These are phyloP conservation scores for Entomortierella beljakovae DNA, from an alignment of 192 early-diverging fungal species.

Conservation along the genomic window DNA sequence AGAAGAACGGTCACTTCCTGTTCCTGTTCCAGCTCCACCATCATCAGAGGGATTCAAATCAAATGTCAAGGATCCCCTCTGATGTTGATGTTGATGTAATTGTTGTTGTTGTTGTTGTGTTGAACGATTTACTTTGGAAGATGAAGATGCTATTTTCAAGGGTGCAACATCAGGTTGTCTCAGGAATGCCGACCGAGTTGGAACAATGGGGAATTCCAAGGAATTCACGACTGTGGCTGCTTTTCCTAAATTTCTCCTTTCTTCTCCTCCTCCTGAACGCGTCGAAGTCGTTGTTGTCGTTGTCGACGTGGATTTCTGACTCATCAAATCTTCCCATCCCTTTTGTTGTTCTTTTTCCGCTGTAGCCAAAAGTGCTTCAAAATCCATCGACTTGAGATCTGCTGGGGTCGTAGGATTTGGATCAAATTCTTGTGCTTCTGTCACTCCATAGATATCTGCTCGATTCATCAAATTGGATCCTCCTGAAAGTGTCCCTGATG, in stretches of 20 bases:
- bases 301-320: conserved; percentile 4
- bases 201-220: background rate
- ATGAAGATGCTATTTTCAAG: conserved; percentile 15
- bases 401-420: conserved; percentile 39
- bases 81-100: background rate
- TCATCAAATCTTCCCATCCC: conserved; percentile 35
- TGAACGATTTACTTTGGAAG: conserved; percentile 1
- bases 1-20: conserved; percentile 44
- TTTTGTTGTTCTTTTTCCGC: conserved; percentile 42
- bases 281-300: background rate
- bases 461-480: background rate
- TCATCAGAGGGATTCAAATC: conserved; percentile 40
- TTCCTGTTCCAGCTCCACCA: conserved; percentile 21
- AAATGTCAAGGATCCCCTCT: conserved; percentile 24
- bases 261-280: background rate
- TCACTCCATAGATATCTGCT: background rate
- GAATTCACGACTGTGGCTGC: background rate
- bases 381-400: conserved; percentile 50
- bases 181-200: background rate
- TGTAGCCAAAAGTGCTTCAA: conserved; percentile 33
- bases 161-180: conserved; percentile 7
- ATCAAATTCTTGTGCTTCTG: conserved; percentile 33
- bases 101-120: conserved; percentile 3
- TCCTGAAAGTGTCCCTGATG: conserved; percentile 10
- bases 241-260: background rate